Percentiles rank a stretch among this genome's conserved stretches.
Evolutionary conservation across 331 rosid species (phyloP).

Genomic region (Pyracantha coccinea): DNA sequence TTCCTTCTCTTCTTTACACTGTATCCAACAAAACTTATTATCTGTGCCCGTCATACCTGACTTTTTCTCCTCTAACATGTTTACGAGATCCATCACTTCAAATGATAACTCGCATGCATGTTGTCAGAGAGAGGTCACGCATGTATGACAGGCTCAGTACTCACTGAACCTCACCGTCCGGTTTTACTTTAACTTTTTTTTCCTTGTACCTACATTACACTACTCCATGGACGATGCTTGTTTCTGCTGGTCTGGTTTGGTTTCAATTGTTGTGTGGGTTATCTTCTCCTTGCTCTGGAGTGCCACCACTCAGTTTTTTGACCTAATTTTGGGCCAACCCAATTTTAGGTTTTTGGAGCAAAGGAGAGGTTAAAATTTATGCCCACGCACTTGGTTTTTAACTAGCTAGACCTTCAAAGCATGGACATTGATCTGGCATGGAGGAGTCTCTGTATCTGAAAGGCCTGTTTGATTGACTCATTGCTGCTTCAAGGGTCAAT

Average conservation of each 20-base stretch:
- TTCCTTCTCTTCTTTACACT: not conserved
- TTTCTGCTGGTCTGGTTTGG: constrained; percentile 23
- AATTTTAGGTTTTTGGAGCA: constrained; percentile 29
- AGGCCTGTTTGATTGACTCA: constrained; percentile 10
- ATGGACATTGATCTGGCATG: constrained; percentile 10
- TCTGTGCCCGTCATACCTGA: not conserved
- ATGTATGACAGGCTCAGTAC: not conserved
- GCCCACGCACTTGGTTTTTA: constrained; percentile 29
- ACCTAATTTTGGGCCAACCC: constrained; percentile 27
- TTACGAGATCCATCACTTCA: not conserved
- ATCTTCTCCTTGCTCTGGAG: constrained; percentile 14
- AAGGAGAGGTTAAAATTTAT: constrained; percentile 20
- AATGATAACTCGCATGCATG: not conserved
- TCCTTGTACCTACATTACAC: not conserved
- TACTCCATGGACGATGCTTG: not conserved
- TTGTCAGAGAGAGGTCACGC: not conserved
- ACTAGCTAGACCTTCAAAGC: constrained; percentile 18
- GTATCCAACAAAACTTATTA: not conserved
- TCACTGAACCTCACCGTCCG: not conserved
- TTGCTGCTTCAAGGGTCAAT: constrained; percentile 13
- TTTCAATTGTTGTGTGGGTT: constrained; percentile 13
- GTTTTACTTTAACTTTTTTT: not conserved
- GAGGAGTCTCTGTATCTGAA: constrained; percentile 14
- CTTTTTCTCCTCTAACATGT: not conserved
- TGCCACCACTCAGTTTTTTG: constrained; percentile 28